Base-by-base conservation (phyloP, 257 asterid genomes). In the Plectranthus barbatus region DNA sequence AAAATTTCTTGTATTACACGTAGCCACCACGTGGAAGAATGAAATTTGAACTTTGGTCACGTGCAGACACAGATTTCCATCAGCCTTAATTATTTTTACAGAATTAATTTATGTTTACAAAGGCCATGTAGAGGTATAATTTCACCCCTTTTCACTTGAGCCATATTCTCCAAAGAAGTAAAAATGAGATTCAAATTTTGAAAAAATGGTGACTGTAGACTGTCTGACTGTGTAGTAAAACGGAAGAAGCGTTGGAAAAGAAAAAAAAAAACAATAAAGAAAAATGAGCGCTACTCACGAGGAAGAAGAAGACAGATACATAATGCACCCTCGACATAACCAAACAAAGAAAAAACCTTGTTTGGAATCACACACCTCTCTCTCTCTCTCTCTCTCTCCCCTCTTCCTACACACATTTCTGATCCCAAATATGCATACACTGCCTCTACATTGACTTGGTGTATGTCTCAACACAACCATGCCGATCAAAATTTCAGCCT, bases 261-360 rank as follows among this genome's bases (percentile, higher is more conserved):
- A 31, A 6, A 31, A 31, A 5, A 6, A 10, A 5, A 9, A 3
- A 34, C 0, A 4, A 0, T 39, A 5, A 21, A 20, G 41, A 19
- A 41, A 6, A 7, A 7, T 34, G 1, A 8, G 7, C 67, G 15
- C 69, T 34, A 12, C n/a, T 69, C 37, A 37, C 69, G 65, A 75
- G 67, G 44, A 14, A 42, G 47, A 60, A 44, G 29, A 60, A 42
- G 14, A 12, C 66, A 64, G n/a, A 58, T 9, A n/a, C 19, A 31
- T 26, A 40, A 40, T 12, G 45, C 5, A 12, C 1, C 45, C 61
- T 15, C 29, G 24, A 53, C 45, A n/a, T 19, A 19, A 15, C 53
- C 52, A 62, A 62, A 70, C 75, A 70, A 9, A 51, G 45, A 70
- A 70, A 70, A 9, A 51, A 36, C 66, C 69, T 60, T 20, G 2